Percentiles rank a stretch among this genome's conserved stretches.
Conservation (phyloP, 2,329 filamentous ascomycete genomes). For the Daldinia sp. region DNA sequence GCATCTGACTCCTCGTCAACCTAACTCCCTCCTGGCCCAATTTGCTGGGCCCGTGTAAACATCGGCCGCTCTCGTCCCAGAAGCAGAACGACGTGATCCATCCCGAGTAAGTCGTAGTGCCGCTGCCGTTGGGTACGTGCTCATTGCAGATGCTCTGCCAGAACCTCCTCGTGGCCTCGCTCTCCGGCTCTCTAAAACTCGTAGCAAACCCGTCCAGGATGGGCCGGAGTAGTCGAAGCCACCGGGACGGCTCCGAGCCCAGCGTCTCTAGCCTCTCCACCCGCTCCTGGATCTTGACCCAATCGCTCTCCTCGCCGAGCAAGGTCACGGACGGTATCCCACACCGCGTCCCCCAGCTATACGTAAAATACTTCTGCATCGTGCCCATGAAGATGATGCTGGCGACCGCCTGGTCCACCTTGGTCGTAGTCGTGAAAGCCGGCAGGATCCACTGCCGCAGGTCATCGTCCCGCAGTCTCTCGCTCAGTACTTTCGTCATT, state of each 20-base stretch:
- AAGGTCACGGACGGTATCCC: constrained; percentile 63
- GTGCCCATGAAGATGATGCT: constrained; percentile 59
- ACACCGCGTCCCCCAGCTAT: constrained; percentile 50
- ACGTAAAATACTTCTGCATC: constrained; percentile 59
- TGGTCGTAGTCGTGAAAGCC: constrained; percentile 59
- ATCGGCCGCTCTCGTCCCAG: constrained; percentile 48
- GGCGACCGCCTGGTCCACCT: constrained; percentile 55
- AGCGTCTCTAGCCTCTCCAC: constrained; percentile 38
- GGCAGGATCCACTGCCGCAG: constrained; percentile 59
- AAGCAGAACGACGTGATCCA: constrained; percentile 54
- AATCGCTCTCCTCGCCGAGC: constrained; percentile 59
- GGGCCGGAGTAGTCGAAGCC: constrained; percentile 42
- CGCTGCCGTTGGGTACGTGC: constrained; percentile 49
- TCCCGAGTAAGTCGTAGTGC: constrained; percentile 48
- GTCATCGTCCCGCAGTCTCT: constrained; percentile 54
- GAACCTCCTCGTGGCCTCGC: constrained; percentile 41
- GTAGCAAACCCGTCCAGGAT: constrained; percentile 48
- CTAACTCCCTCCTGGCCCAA: constrained; percentile 27
- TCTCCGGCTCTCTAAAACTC: constrained; percentile 47
- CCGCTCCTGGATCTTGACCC: constrained; percentile 47
- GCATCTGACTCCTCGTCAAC: constrained; percentile 46
- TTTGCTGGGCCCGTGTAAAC: constrained; percentile 41
- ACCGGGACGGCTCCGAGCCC: constrained; percentile 41
- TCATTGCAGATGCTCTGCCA: constrained; percentile 50
- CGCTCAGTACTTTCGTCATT: constrained; percentile 54